Conservation (phyloP, 495 filamentous ascomycete genomes). For the Daldinia childiae region DNA sequence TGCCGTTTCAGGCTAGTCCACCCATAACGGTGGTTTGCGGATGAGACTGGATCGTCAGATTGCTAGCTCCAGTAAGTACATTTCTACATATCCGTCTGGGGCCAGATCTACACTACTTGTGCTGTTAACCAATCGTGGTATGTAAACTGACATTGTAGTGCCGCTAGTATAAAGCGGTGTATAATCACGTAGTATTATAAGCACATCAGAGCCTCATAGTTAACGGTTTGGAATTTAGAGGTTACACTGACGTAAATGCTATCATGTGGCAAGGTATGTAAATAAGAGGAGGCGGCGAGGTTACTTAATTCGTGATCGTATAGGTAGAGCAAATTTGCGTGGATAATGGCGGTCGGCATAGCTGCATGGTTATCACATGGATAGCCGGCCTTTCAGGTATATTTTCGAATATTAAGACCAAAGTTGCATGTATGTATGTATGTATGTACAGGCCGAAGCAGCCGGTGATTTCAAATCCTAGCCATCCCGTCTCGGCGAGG, state of each 20-base stretch:
- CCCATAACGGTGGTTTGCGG: slow-evolving; percentile 1
- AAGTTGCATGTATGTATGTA: neutral
- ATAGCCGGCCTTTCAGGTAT: neutral
- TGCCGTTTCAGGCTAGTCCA: neutral
- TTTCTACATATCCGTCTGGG: neutral
- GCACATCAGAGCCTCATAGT: no score
- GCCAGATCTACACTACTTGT: neutral
- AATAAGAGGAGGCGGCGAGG: neutral
- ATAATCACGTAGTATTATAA: no score
- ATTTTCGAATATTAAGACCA: neutral
- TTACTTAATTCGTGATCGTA: neutral
- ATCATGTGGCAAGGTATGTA: no score
- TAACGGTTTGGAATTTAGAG: no score
- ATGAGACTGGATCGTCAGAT: slow-evolving; percentile 7
- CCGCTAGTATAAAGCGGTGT: no score
- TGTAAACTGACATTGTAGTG: neutral
- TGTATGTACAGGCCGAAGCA: neutral
- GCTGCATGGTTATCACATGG: neutral
- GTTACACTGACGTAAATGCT: no score
- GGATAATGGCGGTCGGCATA: no score
- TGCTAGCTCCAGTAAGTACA: neutral
- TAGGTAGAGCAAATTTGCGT: no score
- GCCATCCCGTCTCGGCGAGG: neutral
- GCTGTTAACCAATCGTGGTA: neutral
- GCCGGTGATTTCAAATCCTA: neutral